A percentile compares a stretch with the other conserved stretches of the same genome.
These are phyloP conservation scores for Amanita exitialis DNA, from an alignment of 768 basidiomycete genomes.

Conservation along the genomic window DNA sequence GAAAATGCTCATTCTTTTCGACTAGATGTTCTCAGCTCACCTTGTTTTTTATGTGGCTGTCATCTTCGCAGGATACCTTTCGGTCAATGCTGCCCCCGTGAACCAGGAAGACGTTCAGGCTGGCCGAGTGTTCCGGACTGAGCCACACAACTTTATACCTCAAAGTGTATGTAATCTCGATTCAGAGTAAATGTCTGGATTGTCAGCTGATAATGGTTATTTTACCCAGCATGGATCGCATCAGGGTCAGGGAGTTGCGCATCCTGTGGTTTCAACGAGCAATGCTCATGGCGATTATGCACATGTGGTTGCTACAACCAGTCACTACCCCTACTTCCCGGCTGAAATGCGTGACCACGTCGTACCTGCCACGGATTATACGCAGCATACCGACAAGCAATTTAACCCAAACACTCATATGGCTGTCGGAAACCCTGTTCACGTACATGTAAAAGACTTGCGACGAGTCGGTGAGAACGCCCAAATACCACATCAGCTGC, in stretches of 20 bases:
- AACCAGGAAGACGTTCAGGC: neutral
- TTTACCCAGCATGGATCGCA: neutral
- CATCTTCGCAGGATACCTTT: too few species aligned
- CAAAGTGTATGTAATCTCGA: neutral
- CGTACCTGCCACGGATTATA: neutral
- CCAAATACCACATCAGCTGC: neutral
- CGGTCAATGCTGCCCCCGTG: neutral
- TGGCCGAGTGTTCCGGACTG: neutral
- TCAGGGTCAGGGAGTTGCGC: neutral
- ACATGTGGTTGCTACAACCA: neutral
- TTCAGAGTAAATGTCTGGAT: too few species aligned
- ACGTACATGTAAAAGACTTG: neutral
- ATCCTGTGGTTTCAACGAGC: neutral
- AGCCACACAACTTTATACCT: neutral
- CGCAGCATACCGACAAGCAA: neutral
- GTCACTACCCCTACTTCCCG: neutral
- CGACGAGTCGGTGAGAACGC: neutral
- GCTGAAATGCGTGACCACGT: neutral
- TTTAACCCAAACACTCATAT: neutral
- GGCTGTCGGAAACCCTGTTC: neutral
- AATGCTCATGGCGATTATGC: neutral
- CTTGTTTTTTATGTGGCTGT: too few species aligned
- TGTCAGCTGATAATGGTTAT: neutral
- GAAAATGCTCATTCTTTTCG: neutral
- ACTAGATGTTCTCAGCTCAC: neutral